Base-by-base conservation (phyloP, 495 filamentous ascomycete genomes). In the Letharia columbiana region DNA sequence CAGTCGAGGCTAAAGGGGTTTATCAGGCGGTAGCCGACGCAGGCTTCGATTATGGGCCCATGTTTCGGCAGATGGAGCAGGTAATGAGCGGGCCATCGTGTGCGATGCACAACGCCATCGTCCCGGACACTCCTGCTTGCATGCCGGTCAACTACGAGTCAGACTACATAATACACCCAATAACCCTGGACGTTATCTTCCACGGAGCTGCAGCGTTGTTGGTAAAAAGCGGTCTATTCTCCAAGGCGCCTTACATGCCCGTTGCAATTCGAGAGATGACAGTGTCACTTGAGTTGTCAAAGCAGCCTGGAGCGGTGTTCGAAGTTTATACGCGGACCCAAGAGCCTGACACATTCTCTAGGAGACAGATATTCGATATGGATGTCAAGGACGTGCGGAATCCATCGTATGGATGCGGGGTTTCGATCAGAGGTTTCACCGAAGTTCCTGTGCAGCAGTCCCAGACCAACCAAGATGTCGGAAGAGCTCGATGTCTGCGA, bases 1-100 rank as follows among this genome's bases (percentile, higher is more conserved):
- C 23, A 28, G 23, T 28, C 23, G 23, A 28, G 23, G 23, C 23
- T 28, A 28, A 28, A 28, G 23, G 23, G 23, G 23, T 28, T 28
- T 62, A 62, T 31, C 37, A 18, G 9, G 18, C 17, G 35, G 31
- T n/a, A 41, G 60, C 23, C 7, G 31, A n/a, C 0, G 42, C 4
- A 20, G 60, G 60, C 2, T 62, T 62, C 42, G 4, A 50, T 13
- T 50, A 35, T 11, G 60, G 60, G n/a, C 60, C 60, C 6, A 62
- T 28, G 2, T 62, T 62, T n/a, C 60, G 13, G 20, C 23, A 2
- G n/a, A 15, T 62, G 28, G 3, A 62, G 42, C 15, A 50, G 2
- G 42, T 39, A 33, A 9, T 12, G 12, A 62, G 23, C 31, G 60
- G 42, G 11, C 60, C 44, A 33, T 50, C 60, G 0, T 8, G 5